phyloP scores from a whole-genome alignment of 768 basidiomycete genomes.

The Leucosporidium creatinivorum region DNA sequence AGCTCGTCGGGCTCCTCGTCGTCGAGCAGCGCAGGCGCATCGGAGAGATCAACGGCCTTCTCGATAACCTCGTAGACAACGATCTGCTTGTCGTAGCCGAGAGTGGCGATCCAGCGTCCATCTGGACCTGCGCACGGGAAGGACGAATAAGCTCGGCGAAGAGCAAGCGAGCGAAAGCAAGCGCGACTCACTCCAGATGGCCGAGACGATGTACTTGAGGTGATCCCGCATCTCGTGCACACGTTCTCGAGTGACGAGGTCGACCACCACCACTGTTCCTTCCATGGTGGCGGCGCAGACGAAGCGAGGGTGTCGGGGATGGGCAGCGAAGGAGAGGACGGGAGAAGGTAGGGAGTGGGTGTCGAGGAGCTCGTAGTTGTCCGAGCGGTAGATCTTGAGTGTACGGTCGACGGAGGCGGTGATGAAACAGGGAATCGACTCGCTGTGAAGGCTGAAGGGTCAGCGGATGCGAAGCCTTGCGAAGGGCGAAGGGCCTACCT shows the following conservation, averaged over 20 bases:
- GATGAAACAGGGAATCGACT: constrained; percentile 26
- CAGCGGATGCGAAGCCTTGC: not conserved
- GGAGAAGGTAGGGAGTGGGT: constrained; percentile 31
- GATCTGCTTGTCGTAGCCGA: constrained; percentile 37
- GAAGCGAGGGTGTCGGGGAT: constrained; percentile 20
- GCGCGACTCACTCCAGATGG: constrained; percentile 26
- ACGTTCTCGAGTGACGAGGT: constrained; percentile 32
- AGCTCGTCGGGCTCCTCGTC: constrained; percentile 29
- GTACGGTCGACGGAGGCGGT: constrained; percentile 38
- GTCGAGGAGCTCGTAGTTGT: constrained; percentile 32
- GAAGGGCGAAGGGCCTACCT: not conserved
- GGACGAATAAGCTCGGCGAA: not conserved
- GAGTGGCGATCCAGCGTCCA: constrained; percentile 31
- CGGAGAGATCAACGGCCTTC: not conserved
- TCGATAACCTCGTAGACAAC: constrained; percentile 30
- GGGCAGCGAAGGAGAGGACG: constrained; percentile 30
- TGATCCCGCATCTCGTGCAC: constrained; percentile 28
- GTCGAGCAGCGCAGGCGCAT: constrained; percentile 12
- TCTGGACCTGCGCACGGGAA: not conserved
- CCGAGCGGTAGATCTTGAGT: constrained; percentile 32
- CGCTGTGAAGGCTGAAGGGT: not conserved
- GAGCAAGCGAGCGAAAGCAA: not conserved
- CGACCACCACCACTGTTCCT: constrained; percentile 26
- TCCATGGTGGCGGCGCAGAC: constrained; percentile 37
- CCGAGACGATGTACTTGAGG: constrained; percentile 33